Conservation (phyloP, 768 basidiomycete species). For the Mycena venus region DNA sequence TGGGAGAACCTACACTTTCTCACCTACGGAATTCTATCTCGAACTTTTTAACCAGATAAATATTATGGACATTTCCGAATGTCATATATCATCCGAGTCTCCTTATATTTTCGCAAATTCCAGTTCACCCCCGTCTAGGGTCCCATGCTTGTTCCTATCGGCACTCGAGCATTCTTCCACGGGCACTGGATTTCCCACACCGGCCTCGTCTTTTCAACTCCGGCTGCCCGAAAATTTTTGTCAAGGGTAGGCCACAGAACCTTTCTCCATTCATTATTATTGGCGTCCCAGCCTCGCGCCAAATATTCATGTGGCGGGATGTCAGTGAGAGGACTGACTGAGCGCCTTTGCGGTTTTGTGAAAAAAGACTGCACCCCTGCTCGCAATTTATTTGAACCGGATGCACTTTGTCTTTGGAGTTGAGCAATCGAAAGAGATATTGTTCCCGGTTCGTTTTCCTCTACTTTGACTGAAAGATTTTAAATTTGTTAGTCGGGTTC, state of each 20-base stretch:
- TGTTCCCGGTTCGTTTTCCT: not conserved
- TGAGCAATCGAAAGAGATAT: no score
- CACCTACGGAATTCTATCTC: no score
- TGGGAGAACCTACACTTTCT: no score
- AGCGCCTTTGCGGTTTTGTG: not conserved
- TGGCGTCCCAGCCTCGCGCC: conserved; percentile 8
- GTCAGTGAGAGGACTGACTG: not conserved
- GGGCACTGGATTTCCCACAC: not conserved
- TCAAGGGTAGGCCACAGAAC: conserved; percentile 17
- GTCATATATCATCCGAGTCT: no score
- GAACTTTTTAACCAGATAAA: no score
- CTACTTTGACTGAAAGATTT: not conserved
- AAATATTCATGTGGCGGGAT: conserved; percentile 10
- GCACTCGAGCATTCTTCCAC: not conserved
- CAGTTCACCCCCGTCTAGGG: no score
- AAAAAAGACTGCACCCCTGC: not conserved
- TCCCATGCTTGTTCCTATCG: no score
- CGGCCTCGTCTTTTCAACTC: not conserved
- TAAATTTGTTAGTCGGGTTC: not conserved
- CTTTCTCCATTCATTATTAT: not conserved
- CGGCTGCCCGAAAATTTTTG: conserved; percentile 1
- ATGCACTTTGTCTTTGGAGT: not conserved
- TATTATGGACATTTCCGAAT: no score
- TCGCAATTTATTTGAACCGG: not conserved
- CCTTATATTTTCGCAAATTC: no score